A percentile compares a stretch with the other conserved stretches of the same genome.
phyloP scores from a whole-genome alignment of 73 alveolate species.

The Paramecium caudatum region DNA sequence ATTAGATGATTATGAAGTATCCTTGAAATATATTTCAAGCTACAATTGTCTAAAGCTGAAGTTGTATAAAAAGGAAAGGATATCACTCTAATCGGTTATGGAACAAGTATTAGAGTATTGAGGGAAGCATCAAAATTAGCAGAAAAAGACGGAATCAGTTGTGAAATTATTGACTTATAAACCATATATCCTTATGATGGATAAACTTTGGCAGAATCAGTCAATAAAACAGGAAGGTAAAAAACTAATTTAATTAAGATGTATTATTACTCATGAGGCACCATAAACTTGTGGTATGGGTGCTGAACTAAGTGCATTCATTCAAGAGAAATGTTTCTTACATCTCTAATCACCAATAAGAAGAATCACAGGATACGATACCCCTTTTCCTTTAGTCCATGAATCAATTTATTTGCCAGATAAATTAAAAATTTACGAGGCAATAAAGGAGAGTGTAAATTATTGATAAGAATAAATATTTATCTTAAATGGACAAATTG shows the following conservation, averaged over 20 bases:
- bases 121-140: slow-evolving; percentile 88
- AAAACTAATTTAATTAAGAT: slow-evolving; percentile 23
- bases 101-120: slow-evolving; percentile 84
- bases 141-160: slow-evolving; percentile 87
- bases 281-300: slow-evolving; percentile 97
- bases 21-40: slow-evolving; percentile 64
- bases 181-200: slow-evolving; percentile 95
- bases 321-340: slow-evolving; percentile 91
- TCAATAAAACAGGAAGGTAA: slow-evolving; percentile 90
- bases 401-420: slow-evolving; percentile 90
- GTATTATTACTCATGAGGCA: slow-evolving; percentile 94
- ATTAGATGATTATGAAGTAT: slow-evolving; percentile 92
- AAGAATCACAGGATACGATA: slow-evolving; percentile 92
- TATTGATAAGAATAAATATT: slow-evolving; percentile 75
- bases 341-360: slow-evolving; percentile 88
- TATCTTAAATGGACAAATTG: slow-evolving; percentile 42
- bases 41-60: slow-evolving; percentile 89
- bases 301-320: slow-evolving; percentile 92
- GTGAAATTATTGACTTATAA: slow-evolving; percentile 94
- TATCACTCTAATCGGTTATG: slow-evolving; percentile 90
- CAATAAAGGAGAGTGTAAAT: slow-evolving; percentile 81
- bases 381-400: slow-evolving; percentile 92
- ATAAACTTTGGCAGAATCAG: slow-evolving; percentile 87
- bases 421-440: slow-evolving; percentile 81
- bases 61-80: slow-evolving; percentile 91